Conservation (phyloP, 331 rosid species). For the Saraca asoca region DNA sequence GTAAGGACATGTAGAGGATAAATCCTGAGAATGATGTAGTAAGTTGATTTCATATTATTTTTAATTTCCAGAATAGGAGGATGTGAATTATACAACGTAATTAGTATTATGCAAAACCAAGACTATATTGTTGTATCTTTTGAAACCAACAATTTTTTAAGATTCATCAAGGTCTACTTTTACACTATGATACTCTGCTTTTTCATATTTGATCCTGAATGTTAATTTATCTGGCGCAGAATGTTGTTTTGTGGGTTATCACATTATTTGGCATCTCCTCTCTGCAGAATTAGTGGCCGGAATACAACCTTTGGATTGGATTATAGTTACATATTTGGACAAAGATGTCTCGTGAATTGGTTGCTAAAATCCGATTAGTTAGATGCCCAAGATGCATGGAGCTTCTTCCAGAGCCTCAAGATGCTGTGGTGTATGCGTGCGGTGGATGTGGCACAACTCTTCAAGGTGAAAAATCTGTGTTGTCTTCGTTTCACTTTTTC, state of each 20-base stretch:
- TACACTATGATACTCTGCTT: not conserved
- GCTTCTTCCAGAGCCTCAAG: slow-evolving; percentile 67
- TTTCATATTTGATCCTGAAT: not conserved
- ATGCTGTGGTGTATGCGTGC: slow-evolving; percentile 62
- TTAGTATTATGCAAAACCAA: not conserved
- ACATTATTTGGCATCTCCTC: slow-evolving; percentile 27
- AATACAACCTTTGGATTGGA: slow-evolving; percentile 31
- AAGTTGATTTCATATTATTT: slow-evolving; percentile 4
- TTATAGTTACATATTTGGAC: slow-evolving; percentile 22
- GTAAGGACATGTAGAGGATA: slow-evolving; percentile 5
- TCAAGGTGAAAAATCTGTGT: slow-evolving; percentile 56
- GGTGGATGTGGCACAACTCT: slow-evolving; percentile 82
- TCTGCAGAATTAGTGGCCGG: slow-evolving; percentile 18
- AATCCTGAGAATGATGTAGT: not conserved
- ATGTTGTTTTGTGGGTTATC: slow-evolving; percentile 23
- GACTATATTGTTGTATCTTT: not conserved
- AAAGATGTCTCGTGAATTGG: slow-evolving; percentile 54
- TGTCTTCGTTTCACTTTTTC: slow-evolving; percentile 1
- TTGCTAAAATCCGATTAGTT: slow-evolving; percentile 63
- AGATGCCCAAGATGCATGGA: slow-evolving; percentile 73
- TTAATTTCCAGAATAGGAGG: not conserved
- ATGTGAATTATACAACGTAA: not conserved
- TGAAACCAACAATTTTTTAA: not conserved
- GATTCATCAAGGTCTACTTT: not conserved
- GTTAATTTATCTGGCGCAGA: not conserved